Evolutionary conservation across 2,329 filamentous ascomycete species (phyloP).

Genomic region (Hymenoscyphus salicellus): DNA sequence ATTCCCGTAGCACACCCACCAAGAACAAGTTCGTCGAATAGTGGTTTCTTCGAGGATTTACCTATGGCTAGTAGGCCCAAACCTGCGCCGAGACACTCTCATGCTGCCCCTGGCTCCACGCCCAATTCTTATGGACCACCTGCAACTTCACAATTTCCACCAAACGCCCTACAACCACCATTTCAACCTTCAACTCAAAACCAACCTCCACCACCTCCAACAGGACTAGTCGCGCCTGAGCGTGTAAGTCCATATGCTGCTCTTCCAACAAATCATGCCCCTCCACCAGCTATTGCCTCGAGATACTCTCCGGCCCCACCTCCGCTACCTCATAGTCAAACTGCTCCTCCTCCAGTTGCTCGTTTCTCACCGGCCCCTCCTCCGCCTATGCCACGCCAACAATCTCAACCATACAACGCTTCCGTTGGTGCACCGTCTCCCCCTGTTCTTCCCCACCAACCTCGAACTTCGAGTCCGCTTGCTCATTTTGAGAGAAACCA

Average conservation of each 20-base stretch:
- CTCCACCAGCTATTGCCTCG: conserved; percentile 38
- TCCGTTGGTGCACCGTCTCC: conserved; percentile 44
- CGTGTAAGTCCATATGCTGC: conserved; percentile 35
- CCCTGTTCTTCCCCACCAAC: conserved; percentile 51
- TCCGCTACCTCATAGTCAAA: conserved; percentile 38
- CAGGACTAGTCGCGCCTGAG: conserved; percentile 34
- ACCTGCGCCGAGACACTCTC: conserved; percentile 52
- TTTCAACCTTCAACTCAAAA: conserved; percentile 21
- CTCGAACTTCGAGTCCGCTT: conserved; percentile 63
- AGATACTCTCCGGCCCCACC: conserved; percentile 61
- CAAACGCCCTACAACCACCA: conserved; percentile 17
- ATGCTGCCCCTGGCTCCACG: conserved; percentile 9
- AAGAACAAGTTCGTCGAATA: background rate
- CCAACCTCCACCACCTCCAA: conserved; percentile 15
- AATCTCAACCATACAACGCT: conserved; percentile 25
- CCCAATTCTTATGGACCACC: conserved; percentile 21
- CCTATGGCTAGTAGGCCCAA: conserved; percentile 62
- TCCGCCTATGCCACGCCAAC: conserved; percentile 17
- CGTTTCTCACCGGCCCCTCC: conserved; percentile 43
- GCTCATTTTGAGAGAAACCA: conserved; percentile 57
- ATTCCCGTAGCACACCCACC: background rate
- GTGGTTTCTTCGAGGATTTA: conserved; percentile 74
- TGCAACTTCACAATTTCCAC: conserved; percentile 16
- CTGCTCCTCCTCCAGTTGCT: conserved; percentile 38
- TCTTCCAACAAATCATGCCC: conserved; percentile 24